Percentiles rank a stretch among this genome's conserved stretches.
Conservation (phyloP, 2,329 filamentous ascomycete genomes). For the Beauveria asiatica region DNA sequence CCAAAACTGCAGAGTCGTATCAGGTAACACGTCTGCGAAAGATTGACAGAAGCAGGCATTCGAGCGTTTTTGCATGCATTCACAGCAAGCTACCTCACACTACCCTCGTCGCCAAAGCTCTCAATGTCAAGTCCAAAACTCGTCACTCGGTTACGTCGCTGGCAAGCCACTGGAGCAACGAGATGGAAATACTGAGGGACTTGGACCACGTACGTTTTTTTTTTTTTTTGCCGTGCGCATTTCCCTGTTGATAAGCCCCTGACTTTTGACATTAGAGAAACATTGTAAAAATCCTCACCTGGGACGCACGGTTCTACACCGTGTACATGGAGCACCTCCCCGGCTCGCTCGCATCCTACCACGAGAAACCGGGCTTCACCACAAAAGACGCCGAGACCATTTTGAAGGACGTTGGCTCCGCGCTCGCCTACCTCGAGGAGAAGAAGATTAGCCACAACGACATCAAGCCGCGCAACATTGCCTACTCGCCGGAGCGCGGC, state of each 20-base stretch:
- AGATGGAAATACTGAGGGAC: neutral
- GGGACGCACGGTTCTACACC: slow-evolving; percentile 1
- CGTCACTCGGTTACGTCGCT: neutral
- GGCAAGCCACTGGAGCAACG: neutral
- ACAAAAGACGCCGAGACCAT: neutral
- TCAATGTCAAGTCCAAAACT: neutral
- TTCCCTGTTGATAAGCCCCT: too few species aligned
- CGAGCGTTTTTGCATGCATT: slow-evolving; percentile 3
- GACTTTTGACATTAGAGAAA: neutral
- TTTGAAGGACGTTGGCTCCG: neutral
- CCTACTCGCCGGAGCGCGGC: slow-evolving; percentile 11
- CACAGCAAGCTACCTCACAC: slow-evolving; percentile 1
- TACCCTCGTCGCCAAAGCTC: slow-evolving; percentile 2
- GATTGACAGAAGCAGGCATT: neutral
- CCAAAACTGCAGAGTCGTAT: neutral
- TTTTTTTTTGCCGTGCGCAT: too few species aligned
- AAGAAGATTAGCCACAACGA: slow-evolving; percentile 13
- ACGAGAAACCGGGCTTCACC: neutral
- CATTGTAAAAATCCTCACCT: neutral
- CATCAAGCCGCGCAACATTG: slow-evolving; percentile 14
- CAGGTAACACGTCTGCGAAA: neutral
- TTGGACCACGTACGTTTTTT: neutral
- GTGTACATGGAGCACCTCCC: slow-evolving; percentile 5
- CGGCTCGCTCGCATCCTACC: neutral
- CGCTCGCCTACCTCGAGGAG: slow-evolving; percentile 10